These are phyloP conservation scores for Arachnopeziza araneosa DNA, from an alignment of 2,329 filamentous ascomycete species.

Conservation along the genomic window DNA sequence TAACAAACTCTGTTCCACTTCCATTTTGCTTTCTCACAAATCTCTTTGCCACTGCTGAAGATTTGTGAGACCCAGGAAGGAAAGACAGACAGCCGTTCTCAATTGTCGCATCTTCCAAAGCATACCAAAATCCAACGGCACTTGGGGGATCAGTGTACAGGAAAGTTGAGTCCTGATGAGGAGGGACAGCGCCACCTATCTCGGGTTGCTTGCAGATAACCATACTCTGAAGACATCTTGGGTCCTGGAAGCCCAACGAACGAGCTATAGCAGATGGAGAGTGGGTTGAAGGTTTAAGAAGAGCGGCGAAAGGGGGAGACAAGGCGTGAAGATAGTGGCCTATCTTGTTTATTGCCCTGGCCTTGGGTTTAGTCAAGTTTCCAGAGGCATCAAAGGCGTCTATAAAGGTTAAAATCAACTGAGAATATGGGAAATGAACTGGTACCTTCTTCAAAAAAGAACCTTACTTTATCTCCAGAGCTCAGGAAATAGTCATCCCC, in stretches of 20 bases:
- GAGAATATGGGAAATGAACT: neutral
- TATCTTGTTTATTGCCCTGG: conserved; percentile 84
- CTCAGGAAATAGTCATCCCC: conserved; percentile 92
- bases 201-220: conserved; percentile 97
- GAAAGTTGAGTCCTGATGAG: conserved; percentile 91
- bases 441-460: conserved; percentile 84
- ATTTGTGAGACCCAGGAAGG: conserved; percentile 72
- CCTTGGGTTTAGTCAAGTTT: conserved; percentile 69
- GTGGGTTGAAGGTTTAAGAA: conserved; percentile 41
- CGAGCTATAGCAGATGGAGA: conserved; percentile 37
- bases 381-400: conserved; percentile 71
- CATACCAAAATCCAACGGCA: conserved; percentile 96
- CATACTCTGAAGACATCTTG: conserved; percentile 79
- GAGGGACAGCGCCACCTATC: conserved; percentile 84
- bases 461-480: conserved; percentile 86
- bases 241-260: conserved; percentile 44
- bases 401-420: conserved; percentile 17
- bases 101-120: conserved; percentile 81
- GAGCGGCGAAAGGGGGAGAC: conserved; percentile 58
- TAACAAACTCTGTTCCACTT: conserved; percentile 62
- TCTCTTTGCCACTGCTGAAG: conserved; percentile 63
- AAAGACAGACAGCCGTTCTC: conserved; percentile 90
- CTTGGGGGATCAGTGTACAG: conserved; percentile 83
- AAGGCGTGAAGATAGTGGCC: conserved; percentile 70
- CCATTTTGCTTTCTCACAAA: conserved; percentile 61